A percentile compares a stretch with the other conserved stretches of the same genome.
phyloP scores from a whole-genome alignment of 108 stramenopile genomes.

The Nitzschia palea region DNA sequence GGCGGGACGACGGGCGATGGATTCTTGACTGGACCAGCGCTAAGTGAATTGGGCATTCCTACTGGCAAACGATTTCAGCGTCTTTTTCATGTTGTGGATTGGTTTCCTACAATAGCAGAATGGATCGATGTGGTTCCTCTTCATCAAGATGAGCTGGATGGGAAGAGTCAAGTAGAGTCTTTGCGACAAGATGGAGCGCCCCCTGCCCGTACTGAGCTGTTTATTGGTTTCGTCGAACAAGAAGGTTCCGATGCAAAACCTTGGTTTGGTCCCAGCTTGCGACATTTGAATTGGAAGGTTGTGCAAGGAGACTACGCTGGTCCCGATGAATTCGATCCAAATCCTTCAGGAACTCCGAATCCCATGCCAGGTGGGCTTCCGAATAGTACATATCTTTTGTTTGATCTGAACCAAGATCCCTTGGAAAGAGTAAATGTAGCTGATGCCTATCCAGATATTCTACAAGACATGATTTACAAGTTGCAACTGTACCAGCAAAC shows the following conservation, averaged over 20 bases:
- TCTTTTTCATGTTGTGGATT: constrained; percentile 48
- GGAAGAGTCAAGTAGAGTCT: constrained; percentile 19
- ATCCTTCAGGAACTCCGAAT: constrained; percentile 3
- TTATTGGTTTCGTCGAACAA: constrained; percentile 23
- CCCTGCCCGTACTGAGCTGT: constrained; percentile 31
- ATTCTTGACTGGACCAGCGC: constrained; percentile 36
- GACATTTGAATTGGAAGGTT: constrained; percentile 40
- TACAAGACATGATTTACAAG: constrained; percentile 10
- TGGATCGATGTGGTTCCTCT: constrained; percentile 15
- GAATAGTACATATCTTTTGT: constrained; percentile 20
- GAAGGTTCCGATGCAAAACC: not conserved
- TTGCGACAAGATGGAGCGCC: not conserved
- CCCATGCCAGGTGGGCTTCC: constrained; percentile 7
- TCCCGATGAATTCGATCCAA: not conserved
- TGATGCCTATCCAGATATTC: constrained; percentile 4
- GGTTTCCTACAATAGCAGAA: constrained; percentile 42
- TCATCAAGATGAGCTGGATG: constrained; percentile 25
- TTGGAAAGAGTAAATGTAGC: constrained; percentile 14
- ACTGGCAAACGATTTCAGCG: constrained; percentile 7
- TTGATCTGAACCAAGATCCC: constrained; percentile 29
- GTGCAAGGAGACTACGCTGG: constrained; percentile 31
- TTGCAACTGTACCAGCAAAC: constrained; percentile 18
- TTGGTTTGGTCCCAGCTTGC: constrained; percentile 37
- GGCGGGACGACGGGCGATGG: constrained; percentile 53
- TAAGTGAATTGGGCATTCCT: not conserved